Percentiles rank a stretch among this genome's conserved stretches.
These are phyloP conservation scores for Talaromyces trachyspermus DNA, from an alignment of 495 filamentous ascomycete species.

Conservation along the genomic window DNA sequence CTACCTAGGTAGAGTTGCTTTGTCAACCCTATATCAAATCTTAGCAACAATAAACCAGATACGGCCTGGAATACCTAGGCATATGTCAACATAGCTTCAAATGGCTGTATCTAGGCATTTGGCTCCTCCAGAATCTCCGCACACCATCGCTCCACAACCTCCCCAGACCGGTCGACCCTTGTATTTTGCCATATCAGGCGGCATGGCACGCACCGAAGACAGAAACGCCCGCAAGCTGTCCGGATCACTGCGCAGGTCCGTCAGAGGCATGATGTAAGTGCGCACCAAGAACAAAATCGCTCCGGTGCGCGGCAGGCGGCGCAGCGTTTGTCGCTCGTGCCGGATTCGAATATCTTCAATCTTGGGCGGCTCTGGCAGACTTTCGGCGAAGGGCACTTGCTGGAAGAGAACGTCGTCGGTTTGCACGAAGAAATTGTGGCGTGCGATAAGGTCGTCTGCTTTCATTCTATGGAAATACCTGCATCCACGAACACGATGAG, in stretches of 20 bases:
- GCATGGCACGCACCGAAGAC: not conserved
- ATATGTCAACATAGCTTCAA: too few species aligned
- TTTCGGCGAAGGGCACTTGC: too few species aligned
- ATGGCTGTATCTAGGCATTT: too few species aligned
- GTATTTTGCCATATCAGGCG: too few species aligned
- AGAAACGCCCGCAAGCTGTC: not conserved
- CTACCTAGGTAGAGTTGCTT: too few species aligned
- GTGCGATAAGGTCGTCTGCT: not conserved
- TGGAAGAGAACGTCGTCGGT: not conserved
- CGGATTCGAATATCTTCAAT: conserved; percentile 45
- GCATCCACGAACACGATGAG: too few species aligned
- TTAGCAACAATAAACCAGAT: too few species aligned
- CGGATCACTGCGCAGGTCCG: conserved; percentile 1
- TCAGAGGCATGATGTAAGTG: conserved; percentile 58
- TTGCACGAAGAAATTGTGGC: not conserved
- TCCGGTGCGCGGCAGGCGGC: conserved; percentile 56
- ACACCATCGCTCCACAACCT: too few species aligned
- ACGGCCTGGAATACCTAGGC: too few species aligned
- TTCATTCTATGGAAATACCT: too few species aligned
- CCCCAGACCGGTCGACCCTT: not conserved
- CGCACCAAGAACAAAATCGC: conserved; percentile 63
- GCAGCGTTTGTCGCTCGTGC: conserved; percentile 60
- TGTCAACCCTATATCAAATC: too few species aligned
- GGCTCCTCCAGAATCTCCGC: too few species aligned
- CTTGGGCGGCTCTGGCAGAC: not conserved